Evolutionary conservation across 2,329 filamentous ascomycete genomes (phyloP), one percentile per base, ranked within the genome.

Genomic region (Fusarium armeniacum): DNA sequence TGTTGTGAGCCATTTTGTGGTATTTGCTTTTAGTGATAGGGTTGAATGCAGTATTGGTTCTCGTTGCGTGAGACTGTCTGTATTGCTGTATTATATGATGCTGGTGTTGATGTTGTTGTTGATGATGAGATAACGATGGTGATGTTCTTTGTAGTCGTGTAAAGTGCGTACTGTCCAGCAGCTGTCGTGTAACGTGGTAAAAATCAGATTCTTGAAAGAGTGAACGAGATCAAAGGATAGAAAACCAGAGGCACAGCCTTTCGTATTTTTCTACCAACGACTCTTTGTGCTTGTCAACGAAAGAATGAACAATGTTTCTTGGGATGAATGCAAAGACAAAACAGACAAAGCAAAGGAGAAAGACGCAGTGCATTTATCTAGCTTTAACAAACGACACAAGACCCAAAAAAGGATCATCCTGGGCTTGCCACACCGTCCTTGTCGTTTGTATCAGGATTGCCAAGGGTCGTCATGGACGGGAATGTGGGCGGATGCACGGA

Each of bases 401-500:
- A 65, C 62, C 62, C 60, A 56, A 58, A 49, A 61, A 44, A 59
- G 46, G 28, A 28, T 28, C 24, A 20, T 20, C 35, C 46, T 50
- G 10, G 46, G 12, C 20, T 18, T 6, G 18, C 16, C 26, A 28
- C 33, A 59, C 62, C 35, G 51, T 67, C 58, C 52, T 51, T 52
- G 49, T 52, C 49, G 49, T 30, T 41, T 64, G 71, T 63, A 35
- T 73, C 66, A 72, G 67, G 58, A 59, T 58, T 62, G 55, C 46
- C 52, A 64, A 58, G 69, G 60, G 60, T 24, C 32, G 28, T 33
- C 22, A 16, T 24, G 46, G 49, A 40, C 22, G 22, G 58, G 65
- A 69, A 69, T 66, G 69, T 62, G 61, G 61, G 54, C 52, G 65
- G 69, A 71, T 70, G 67, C 71, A 74, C 72, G 70, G 70, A 35